phyloP scores from a whole-genome alignment of 2,329 filamentous ascomycete genomes.

The Fusarium illudens region DNA sequence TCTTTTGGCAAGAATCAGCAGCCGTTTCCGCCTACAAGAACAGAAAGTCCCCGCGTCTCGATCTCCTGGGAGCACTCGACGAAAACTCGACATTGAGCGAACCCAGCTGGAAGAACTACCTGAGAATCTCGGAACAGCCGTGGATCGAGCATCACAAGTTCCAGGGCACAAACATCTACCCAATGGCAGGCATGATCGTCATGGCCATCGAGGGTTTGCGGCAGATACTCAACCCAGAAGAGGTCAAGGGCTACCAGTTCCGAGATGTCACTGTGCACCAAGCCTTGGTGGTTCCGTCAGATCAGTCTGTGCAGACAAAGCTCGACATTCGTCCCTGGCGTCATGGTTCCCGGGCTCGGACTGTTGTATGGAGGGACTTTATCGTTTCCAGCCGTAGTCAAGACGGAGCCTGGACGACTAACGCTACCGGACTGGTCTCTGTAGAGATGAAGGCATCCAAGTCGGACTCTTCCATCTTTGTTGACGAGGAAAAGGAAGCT shows the following conservation, averaged over 20 bases:
- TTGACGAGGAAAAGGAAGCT: background rate
- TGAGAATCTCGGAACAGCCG: background rate
- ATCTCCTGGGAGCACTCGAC: background rate
- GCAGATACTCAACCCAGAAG: background rate
- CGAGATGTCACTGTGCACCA: background rate
- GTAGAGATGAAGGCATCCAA: background rate
- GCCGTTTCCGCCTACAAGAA: background rate
- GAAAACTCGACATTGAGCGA: background rate
- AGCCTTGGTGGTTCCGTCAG: background rate
- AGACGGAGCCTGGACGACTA: background rate
- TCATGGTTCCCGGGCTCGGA: background rate
- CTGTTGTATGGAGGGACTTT: background rate
- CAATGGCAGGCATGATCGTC: conserved; percentile 7
- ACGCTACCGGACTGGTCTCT: background rate
- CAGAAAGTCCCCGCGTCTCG: background rate
- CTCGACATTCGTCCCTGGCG: background rate
- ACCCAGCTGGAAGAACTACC: background rate
- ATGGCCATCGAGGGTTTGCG: conserved; percentile 2
- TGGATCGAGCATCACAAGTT: conserved; percentile 7
- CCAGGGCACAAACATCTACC: conserved; percentile 1
- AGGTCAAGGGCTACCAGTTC: background rate
- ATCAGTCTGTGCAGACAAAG: background rate
- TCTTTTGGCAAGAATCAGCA: background rate
- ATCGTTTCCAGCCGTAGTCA: background rate
- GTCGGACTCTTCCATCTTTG: background rate